Percentiles rank a stretch among this genome's conserved stretches.
Conservation (phyloP, 768 basidiomycete genomes). For the Boletus tylopilopsis region DNA sequence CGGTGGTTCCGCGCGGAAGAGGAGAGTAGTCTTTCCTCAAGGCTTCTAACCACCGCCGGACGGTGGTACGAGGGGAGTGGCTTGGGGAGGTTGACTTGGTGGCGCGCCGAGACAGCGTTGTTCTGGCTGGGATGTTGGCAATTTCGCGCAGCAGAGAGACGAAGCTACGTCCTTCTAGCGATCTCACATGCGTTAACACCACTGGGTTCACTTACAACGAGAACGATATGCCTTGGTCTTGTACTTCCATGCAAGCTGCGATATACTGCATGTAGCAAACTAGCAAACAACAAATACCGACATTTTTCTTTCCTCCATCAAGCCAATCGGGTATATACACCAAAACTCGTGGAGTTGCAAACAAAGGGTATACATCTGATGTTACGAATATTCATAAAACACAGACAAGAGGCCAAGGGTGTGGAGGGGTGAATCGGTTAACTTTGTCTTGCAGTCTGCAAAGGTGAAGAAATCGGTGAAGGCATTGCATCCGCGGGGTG, state of each 20-base stretch:
- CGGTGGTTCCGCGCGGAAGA: slow-evolving; percentile 50
- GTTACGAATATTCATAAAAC: slow-evolving; percentile 11
- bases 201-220: slow-evolving; percentile 37
- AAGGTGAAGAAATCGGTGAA: slow-evolving; percentile 16
- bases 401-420: neutral
- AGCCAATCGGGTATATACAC: slow-evolving; percentile 22
- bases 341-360: slow-evolving; percentile 4
- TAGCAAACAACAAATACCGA: too few relatives aligned
- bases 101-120: slow-evolving; percentile 17
- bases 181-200: neutral
- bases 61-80: slow-evolving; percentile 39
- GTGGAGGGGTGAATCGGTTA: slow-evolving; percentile 5
- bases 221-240: slow-evolving; percentile 33
- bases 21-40: slow-evolving; percentile 44
- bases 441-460: slow-evolving; percentile 25
- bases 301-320: too few relatives aligned
- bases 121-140: slow-evolving; percentile 25
- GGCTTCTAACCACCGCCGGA: slow-evolving; percentile 41
- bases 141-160: slow-evolving; percentile 48
- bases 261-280: too few relatives aligned
- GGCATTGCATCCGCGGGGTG: slow-evolving; percentile 13
- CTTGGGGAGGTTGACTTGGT: neutral
- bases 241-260: slow-evolving; percentile 13
- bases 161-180: slow-evolving; percentile 35
- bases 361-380: slow-evolving; percentile 26